phyloP scores from a whole-genome alignment of 2,329 filamentous ascomycete species.

The Colletotrichum sp. region DNA sequence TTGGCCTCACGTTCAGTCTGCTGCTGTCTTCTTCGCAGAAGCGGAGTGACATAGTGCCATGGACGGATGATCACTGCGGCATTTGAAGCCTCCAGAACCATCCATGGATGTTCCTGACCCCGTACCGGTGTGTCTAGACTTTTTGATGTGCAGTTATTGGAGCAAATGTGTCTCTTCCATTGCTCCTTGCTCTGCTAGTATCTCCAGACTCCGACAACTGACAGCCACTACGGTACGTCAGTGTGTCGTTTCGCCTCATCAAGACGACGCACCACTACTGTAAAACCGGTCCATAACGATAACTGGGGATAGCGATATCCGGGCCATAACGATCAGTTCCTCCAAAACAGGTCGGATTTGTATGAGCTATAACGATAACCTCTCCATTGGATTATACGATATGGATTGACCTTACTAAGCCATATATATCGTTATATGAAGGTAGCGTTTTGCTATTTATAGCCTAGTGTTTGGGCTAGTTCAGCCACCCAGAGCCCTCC shows the following conservation, averaged over 20 bases:
- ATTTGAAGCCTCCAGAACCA: not conserved
- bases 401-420: too few relatives aligned
- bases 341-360: too few relatives aligned
- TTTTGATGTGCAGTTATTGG: not conserved
- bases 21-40: not conserved
- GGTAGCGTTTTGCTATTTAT: too few relatives aligned
- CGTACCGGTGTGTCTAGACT: not conserved
- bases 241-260: not conserved
- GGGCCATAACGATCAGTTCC: too few relatives aligned
- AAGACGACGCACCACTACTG: not conserved
- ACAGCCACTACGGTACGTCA: not conserved
- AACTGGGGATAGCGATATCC: too few relatives aligned
- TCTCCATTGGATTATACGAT: too few relatives aligned
- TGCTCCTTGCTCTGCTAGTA: not conserved
- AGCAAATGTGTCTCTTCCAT: not conserved
- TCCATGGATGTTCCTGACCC: not conserved
- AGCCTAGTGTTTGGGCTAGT: too few relatives aligned
- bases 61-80: not conserved
- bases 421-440: too few relatives aligned
- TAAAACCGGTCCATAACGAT: too few relatives aligned
- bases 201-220: not conserved
- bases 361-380: too few relatives aligned
- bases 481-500: too few relatives aligned
- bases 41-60: not conserved
- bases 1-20: conserved; percentile 8